phyloP scores from a whole-genome alignment of 495 filamentous ascomycete genomes.

The Niebla homalea region DNA sequence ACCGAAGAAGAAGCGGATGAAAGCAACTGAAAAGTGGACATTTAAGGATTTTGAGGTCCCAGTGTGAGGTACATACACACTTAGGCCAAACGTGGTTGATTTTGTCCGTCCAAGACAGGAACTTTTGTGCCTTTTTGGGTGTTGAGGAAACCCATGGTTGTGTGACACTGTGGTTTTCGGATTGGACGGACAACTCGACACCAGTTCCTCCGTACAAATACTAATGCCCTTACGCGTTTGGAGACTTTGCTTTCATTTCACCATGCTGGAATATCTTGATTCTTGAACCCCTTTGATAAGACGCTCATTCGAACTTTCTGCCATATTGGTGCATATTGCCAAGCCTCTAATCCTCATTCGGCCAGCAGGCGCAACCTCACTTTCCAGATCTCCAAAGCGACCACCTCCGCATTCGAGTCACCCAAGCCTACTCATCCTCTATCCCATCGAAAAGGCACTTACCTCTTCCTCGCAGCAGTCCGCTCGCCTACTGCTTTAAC shows the following conservation, averaged over 20 bases:
- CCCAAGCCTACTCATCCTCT: not conserved
- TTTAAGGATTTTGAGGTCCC: conserved; percentile 81
- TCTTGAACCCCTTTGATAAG: too few species aligned
- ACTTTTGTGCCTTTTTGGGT: too few species aligned
- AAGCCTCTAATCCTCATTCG: not conserved
- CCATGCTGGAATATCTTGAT: too few species aligned
- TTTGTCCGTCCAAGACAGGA: too few species aligned
- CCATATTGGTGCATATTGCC: not conserved
- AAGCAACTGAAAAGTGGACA: conserved; percentile 86
- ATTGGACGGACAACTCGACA: too few species aligned
- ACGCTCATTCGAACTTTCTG: too few species aligned
- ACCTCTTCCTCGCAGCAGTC: conserved; percentile 4
- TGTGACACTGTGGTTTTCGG: too few species aligned
- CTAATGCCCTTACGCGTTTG: too few species aligned
- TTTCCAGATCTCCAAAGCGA: not conserved
- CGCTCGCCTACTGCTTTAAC: not conserved
- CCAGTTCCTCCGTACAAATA: too few species aligned
- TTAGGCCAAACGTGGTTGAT: too few species aligned
- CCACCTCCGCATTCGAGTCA: conserved; percentile 6
- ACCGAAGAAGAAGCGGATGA: conserved; percentile 62
- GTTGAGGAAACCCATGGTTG: too few species aligned
- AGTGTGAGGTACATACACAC: not conserved
- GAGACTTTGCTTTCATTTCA: too few species aligned
- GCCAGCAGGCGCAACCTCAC: conserved; percentile 1
- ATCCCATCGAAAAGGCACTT: conserved; percentile 4